Evolutionary conservation across 75 land plant species (phyloP).

Genomic region (Cryptomeria japonica): DNA sequence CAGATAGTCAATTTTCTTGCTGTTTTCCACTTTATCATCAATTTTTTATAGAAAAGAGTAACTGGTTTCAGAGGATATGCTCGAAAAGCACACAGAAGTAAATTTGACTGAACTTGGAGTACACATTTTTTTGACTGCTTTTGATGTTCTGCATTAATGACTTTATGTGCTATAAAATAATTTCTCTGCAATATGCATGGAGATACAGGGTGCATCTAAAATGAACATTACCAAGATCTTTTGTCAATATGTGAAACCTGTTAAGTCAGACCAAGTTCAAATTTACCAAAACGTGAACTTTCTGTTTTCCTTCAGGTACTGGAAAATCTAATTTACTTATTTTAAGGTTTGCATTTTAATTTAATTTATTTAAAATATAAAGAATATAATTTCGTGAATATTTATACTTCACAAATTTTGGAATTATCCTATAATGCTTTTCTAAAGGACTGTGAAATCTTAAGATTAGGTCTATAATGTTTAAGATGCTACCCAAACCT

Average conservation of each 20-base stretch:
- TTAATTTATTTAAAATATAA: neutral
- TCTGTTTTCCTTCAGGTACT: neutral
- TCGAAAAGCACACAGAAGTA: neutral
- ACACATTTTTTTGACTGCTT: neutral
- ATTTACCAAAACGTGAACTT: neutral
- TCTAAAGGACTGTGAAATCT: neutral
- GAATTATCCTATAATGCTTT: neutral
- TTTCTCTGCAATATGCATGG: neutral
- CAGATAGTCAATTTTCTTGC: neutral
- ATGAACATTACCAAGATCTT: neutral
- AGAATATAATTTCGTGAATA: neutral
- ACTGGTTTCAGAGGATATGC: neutral
- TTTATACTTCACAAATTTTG: neutral
- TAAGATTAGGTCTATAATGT: neutral
- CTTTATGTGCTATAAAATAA: neutral
- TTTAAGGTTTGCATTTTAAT: neutral
- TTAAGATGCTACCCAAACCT: neutral
- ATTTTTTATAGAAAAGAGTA: neutral
- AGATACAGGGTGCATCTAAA: neutral
- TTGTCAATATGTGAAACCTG: neutral
- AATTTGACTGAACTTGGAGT: neutral
- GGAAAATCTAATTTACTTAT: neutral
- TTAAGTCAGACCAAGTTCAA: neutral
- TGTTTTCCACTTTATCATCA: neutral
- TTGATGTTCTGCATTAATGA: neutral